Evolutionary conservation across 2,329 filamentous ascomycete species (phyloP).

Genomic region (Fusarium protoensiforme): DNA sequence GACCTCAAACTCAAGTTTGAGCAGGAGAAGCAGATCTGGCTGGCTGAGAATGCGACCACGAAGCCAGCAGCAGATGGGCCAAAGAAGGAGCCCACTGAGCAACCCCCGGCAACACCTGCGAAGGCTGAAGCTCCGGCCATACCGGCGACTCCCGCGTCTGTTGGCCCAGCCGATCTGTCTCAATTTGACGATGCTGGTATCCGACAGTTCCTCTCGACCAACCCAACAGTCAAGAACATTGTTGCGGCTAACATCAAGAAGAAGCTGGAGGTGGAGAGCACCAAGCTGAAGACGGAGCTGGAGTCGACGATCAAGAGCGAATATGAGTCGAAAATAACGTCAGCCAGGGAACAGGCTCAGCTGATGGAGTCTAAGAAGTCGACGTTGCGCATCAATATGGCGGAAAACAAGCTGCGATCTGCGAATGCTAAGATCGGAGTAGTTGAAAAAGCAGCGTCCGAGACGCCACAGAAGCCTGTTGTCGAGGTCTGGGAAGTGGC

Average conservation of each 20-base stretch:
- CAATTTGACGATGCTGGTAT: slow-evolving; percentile 66
- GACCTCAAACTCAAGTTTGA: slow-evolving; percentile 67
- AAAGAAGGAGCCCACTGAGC: slow-evolving; percentile 24
- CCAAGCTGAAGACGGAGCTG: slow-evolving; percentile 68
- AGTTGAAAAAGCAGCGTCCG: slow-evolving; percentile 82
- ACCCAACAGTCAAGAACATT: slow-evolving; percentile 68
- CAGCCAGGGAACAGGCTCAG: slow-evolving; percentile 71
- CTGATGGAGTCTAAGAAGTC: slow-evolving; percentile 81
- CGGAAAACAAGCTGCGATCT: slow-evolving; percentile 73
- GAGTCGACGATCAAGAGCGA: slow-evolving; percentile 61
- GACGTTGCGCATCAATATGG: slow-evolving; percentile 80
- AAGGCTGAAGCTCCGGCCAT: slow-evolving; percentile 50
- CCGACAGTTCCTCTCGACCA: slow-evolving; percentile 66
- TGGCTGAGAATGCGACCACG: slow-evolving; percentile 60
- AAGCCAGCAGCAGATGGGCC: slow-evolving; percentile 38
- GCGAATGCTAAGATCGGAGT: slow-evolving; percentile 79
- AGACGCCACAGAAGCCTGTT: slow-evolving; percentile 86
- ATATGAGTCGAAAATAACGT: slow-evolving; percentile 63
- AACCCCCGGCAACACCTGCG: slow-evolving; percentile 51
- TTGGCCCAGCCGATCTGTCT: slow-evolving; percentile 54
- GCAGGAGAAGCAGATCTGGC: slow-evolving; percentile 72
- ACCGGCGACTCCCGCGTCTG: slow-evolving; percentile 51
- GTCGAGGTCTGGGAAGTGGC: slow-evolving; percentile 88
- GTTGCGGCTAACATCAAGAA: slow-evolving; percentile 73
- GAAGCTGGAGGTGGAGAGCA: slow-evolving; percentile 74